Evolutionary conservation across 106 monocot species (phyloP).

Genomic region (Gastrodia elata): DNA sequence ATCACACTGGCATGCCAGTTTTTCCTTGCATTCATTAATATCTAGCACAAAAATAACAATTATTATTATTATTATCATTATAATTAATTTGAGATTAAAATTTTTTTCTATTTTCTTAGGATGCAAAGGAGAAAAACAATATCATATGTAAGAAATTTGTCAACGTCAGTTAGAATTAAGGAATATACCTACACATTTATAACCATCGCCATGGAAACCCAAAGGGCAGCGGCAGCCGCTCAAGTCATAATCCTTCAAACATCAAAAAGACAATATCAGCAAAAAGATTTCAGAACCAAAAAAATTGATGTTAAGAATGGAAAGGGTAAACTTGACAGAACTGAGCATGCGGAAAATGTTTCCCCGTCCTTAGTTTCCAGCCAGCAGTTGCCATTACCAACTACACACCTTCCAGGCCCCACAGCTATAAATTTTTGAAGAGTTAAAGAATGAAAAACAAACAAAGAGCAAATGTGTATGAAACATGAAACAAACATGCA

Average conservation of each 20-base stretch:
- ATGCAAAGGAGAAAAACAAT: not conserved
- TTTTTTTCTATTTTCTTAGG: not conserved
- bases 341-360: constrained; percentile 73
- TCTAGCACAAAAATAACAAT: constrained; percentile 31
- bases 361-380: constrained; percentile 37
- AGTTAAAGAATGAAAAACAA: not conserved
- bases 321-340: constrained; percentile 22
- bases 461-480: not conserved
- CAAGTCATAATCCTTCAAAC: constrained; percentile 31
- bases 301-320: not conserved
- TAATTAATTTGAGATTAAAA: no score
- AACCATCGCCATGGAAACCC: constrained; percentile 73
- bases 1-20: constrained; percentile 67
- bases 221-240: constrained; percentile 69
- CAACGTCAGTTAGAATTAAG: not conserved
- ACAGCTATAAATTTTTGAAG: constrained; percentile 37
- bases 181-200: constrained; percentile 60
- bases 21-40: constrained; percentile 76
- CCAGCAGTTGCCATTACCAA: constrained; percentile 82
- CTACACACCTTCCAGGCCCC: constrained; percentile 78
- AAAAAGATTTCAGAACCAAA: not conserved
- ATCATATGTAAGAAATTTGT: not conserved
- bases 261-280: constrained; percentile 11
- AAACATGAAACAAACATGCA: not conserved
- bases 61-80: not conserved